phyloP scores from a whole-genome alignment of 2,329 filamentous ascomycete species.

The Hortaea sp. region DNA sequence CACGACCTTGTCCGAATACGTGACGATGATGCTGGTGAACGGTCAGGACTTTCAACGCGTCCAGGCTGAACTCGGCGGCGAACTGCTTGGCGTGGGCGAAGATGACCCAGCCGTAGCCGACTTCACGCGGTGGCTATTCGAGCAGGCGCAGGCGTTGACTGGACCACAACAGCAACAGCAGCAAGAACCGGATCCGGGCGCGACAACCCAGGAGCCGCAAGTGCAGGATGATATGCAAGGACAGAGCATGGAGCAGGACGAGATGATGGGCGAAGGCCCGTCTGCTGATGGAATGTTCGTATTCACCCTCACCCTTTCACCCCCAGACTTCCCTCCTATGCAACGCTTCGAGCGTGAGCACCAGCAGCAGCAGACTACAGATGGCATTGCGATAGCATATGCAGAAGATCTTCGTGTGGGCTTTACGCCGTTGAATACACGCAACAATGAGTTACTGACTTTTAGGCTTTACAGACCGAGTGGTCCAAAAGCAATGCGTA shows the following conservation, averaged over 20 bases:
- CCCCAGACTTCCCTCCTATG: neutral
- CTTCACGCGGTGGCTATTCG: conserved; percentile 89
- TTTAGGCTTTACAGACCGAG: conserved; percentile 46
- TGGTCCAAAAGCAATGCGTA: conserved; percentile 90
- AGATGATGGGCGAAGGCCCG: conserved; percentile 56
- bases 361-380: neutral
- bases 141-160: conserved; percentile 25
- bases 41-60: conserved; percentile 89
- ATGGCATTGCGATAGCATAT: neutral
- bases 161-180: conserved; percentile 6
- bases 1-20: conserved; percentile 84
- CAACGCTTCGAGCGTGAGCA: too few relatives aligned
- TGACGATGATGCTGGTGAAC: conserved; percentile 93
- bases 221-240: neutral
- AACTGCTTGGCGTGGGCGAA: conserved; percentile 70
- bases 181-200: conserved; percentile 1
- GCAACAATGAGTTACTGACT: neutral
- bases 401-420: neutral
- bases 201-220: conserved; percentile 1
- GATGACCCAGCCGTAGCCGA: conserved; percentile 74
- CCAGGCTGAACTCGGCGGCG: conserved; percentile 73
- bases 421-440: neutral
- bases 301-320: conserved; percentile 1
- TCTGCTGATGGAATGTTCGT: conserved; percentile 35
- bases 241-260: conserved; percentile 47